These are phyloP conservation scores for Lagenaria siceraria DNA, from an alignment of 306 rosid genomes.

Conservation along the genomic window DNA sequence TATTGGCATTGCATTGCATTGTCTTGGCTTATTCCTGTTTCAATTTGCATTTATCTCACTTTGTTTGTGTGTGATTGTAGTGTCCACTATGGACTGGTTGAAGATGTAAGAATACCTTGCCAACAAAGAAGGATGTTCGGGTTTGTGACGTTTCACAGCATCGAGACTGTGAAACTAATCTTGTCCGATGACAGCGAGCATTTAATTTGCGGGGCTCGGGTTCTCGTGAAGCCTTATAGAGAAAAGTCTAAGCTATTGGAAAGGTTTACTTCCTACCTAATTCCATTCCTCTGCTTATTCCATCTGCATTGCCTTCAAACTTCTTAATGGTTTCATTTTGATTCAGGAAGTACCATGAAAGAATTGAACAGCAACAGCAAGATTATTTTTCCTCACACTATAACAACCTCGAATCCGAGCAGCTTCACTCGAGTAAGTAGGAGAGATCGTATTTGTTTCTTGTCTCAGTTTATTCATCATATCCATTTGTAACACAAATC, in stretches of 20 bases:
- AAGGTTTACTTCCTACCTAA: slow-evolving; percentile 17
- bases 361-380: slow-evolving; percentile 20
- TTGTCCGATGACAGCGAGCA: slow-evolving; percentile 66
- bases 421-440: slow-evolving; percentile 41
- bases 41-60: not conserved
- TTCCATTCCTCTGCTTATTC: not conserved
- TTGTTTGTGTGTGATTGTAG: slow-evolving; percentile 14
- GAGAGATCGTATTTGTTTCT: not conserved
- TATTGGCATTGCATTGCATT: not conserved
- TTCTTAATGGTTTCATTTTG: not conserved
- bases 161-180: slow-evolving; percentile 56
- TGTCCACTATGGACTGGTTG: slow-evolving; percentile 46
- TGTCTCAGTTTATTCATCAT: not conserved
- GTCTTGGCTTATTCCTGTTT: not conserved
- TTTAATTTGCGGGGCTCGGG: slow-evolving; percentile 57
- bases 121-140: slow-evolving; percentile 83
- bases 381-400: slow-evolving; percentile 19
- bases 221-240: slow-evolving; percentile 75
- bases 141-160: slow-evolving; percentile 57
- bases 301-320: not conserved
- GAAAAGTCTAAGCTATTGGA: slow-evolving; percentile 60
- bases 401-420: slow-evolving; percentile 31
- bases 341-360: slow-evolving; percentile 54
- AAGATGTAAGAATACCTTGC: slow-evolving; percentile 84
- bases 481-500: not conserved